Percentiles rank a stretch among this genome's conserved stretches.
Conservation (phyloP, 2,329 filamentous ascomycete genomes). For the Colletotrichum australisinense region DNA sequence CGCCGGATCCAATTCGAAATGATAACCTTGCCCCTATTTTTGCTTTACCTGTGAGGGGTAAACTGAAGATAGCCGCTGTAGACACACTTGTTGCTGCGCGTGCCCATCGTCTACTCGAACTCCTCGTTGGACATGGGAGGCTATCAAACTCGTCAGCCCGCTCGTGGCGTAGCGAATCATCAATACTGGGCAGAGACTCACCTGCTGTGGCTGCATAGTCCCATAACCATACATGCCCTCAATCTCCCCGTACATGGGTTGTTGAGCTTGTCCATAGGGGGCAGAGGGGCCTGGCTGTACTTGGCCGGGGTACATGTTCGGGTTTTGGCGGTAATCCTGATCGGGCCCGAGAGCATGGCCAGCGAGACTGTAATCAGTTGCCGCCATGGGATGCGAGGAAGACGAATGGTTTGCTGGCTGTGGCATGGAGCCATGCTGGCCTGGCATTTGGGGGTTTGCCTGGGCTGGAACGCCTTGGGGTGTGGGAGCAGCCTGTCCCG, state of each 20-base stretch:
- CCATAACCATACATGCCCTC: conserved; percentile 89
- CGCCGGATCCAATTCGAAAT: conserved; percentile 23
- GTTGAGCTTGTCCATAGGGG: conserved; percentile 81
- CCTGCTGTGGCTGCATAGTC: conserved; percentile 85
- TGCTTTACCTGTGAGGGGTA: neutral
- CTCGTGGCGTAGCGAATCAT: neutral
- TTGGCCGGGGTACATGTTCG: conserved; percentile 84
- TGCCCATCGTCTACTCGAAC: conserved; percentile 49
- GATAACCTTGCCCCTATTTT: neutral
- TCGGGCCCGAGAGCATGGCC: conserved; percentile 74
- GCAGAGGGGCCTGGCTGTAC: conserved; percentile 79
- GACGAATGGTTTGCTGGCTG: conserved; percentile 66
- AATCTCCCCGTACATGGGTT: conserved; percentile 84
- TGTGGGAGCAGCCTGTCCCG: conserved; percentile 59
- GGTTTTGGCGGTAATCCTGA: conserved; percentile 83
- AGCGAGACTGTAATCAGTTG: conserved; percentile 70
- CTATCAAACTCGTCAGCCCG: conserved; percentile 40
- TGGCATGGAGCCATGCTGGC: conserved; percentile 60
- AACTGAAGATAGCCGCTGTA: neutral
- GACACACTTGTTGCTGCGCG: neutral
- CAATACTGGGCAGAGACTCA: conserved; percentile 55
- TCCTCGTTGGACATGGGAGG: conserved; percentile 58
- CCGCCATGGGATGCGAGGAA: conserved; percentile 67
- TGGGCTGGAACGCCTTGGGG: conserved; percentile 46
- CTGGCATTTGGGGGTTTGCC: conserved; percentile 61